A percentile compares a stretch with the other conserved stretches of the same genome.
Conservation (phyloP, 179 eudicot species). For the Dionaea muscipula region DNA sequence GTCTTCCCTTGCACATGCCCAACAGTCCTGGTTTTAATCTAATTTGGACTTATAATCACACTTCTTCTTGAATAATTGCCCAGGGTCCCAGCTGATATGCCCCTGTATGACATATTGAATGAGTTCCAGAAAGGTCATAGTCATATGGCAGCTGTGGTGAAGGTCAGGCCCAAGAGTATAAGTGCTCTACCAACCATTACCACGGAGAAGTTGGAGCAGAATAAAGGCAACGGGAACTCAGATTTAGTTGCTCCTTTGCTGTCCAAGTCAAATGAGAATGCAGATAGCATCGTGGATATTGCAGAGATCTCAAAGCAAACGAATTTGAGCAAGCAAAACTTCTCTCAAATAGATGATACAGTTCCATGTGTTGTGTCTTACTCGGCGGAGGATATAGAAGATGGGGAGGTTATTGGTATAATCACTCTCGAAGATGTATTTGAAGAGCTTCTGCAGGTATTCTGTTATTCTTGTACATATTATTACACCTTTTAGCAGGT, state of each 20-base stretch:
- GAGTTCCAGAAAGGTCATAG: slow-evolving; percentile 59
- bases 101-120: slow-evolving; percentile 46
- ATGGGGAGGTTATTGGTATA: slow-evolving; percentile 87
- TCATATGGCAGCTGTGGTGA: slow-evolving; percentile 98
- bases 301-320: slow-evolving; percentile 34
- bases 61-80: neutral
- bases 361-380: slow-evolving; percentile 19
- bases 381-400: slow-evolving; percentile 53
- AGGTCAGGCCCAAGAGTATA: slow-evolving; percentile 34
- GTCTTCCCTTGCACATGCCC: slow-evolving; percentile 19
- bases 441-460: slow-evolving; percentile 94
- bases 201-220: slow-evolving; percentile 27
- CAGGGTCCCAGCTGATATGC: slow-evolving; percentile 49
- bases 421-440: slow-evolving; percentile 98
- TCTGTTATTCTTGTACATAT: neutral
- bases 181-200: slow-evolving; percentile 23
- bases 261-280: slow-evolving; percentile 27
- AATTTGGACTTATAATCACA: neutral
- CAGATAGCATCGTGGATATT: slow-evolving; percentile 46
- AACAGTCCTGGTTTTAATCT: neutral
- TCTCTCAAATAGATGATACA: slow-evolving; percentile 15
- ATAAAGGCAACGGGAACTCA: slow-evolving; percentile 19
- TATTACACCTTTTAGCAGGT: neutral
- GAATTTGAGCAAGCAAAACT: slow-evolving; percentile 12
- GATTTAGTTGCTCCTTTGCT: slow-evolving; percentile 51